Percentiles rank a stretch among this genome's conserved stretches.
These are phyloP conservation scores for Leishmania lainsoni DNA, from an alignment of 208 protist species.

Conservation along the genomic window DNA sequence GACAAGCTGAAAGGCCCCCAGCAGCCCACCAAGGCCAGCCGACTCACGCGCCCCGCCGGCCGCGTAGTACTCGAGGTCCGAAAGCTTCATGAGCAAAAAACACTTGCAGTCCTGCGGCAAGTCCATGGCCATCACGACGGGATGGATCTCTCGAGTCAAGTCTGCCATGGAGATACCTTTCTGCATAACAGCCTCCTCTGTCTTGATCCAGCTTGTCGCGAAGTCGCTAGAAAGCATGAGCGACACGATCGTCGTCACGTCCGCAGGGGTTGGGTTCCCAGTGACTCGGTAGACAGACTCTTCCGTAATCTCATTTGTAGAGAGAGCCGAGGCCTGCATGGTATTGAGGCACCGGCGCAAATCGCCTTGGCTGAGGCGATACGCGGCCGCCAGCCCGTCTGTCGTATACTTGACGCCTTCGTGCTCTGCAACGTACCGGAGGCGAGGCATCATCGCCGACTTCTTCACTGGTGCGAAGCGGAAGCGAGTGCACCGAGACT, in stretches of 20 bases:
- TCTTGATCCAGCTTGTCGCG: conserved; percentile 56
- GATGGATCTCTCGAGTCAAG: conserved; percentile 77
- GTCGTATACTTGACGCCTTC: conserved; percentile 85
- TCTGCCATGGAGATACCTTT: conserved; percentile 80
- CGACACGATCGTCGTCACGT: conserved; percentile 71
- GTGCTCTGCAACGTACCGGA: conserved; percentile 81
- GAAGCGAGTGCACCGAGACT: conserved; percentile 99
- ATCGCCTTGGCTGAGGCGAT: conserved; percentile 94
- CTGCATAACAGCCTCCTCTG: conserved; percentile 42
- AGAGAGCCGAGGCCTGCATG: conserved; percentile 93
- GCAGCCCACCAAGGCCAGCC: conserved; percentile 58
- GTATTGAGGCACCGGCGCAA: conserved; percentile 98
- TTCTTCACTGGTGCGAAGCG: conserved; percentile 95
- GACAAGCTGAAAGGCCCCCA: conserved; percentile 85
- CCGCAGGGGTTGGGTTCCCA: conserved; percentile 80
- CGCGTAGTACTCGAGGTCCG: conserved; percentile 84
- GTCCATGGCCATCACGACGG: conserved; percentile 84
- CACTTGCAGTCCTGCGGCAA: conserved; percentile 85
- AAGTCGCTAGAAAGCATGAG: conserved; percentile 79
- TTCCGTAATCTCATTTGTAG: conserved; percentile 68
- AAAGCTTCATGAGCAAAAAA: conserved; percentile 77
- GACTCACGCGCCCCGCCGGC: conserved; percentile 69
- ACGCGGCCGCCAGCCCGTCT: conserved; percentile 92
- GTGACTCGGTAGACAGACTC: conserved; percentile 82
- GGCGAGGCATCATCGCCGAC: conserved; percentile 79